These are phyloP conservation scores for Trichomonas gallinae DNA, from an alignment of 208 protist species.

Conservation along the genomic window DNA sequence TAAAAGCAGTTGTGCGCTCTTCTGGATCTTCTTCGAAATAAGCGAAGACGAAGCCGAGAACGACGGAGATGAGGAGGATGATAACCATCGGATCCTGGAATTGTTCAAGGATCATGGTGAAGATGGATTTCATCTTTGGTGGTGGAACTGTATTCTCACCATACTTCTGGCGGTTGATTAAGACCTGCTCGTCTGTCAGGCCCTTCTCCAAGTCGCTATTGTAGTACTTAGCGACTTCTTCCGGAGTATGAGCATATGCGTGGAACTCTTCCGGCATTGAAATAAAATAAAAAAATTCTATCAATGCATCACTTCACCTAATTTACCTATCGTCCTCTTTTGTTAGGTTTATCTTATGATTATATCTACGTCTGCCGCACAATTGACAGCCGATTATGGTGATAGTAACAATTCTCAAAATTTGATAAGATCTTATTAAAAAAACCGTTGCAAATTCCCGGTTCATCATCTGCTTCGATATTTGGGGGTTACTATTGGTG, in stretches of 20 bases:
- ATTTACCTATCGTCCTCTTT: background rate
- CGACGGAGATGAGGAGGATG: slow-evolving; percentile 58
- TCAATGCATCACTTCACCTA: background rate
- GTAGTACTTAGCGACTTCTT: background rate
- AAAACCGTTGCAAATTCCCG: too few species aligned
- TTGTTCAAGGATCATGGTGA: slow-evolving; percentile 58
- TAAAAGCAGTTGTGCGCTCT: slow-evolving; percentile 45
- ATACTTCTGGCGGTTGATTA: background rate
- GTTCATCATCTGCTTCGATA: too few species aligned
- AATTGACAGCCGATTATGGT: too few species aligned
- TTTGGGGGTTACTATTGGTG: too few species aligned
- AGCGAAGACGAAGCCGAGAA: slow-evolving; percentile 59
- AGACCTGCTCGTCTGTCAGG: background rate
- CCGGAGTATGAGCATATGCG: background rate
- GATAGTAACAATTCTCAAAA: too few species aligned
- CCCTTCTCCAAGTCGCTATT: background rate
- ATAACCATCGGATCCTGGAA: slow-evolving; percentile 69
- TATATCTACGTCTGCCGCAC: too few species aligned
- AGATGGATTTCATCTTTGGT: slow-evolving; percentile 48
- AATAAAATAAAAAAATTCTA: background rate
- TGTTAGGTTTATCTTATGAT: too few species aligned
- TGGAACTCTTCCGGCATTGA: background rate
- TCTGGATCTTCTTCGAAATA: slow-evolving; percentile 49
- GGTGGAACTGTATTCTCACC: slow-evolving; percentile 22
- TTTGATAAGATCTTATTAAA: too few species aligned